These are phyloP conservation scores for Nicotiana tabacum DNA, from an alignment of 257 asterid species.

Conservation along the genomic window DNA sequence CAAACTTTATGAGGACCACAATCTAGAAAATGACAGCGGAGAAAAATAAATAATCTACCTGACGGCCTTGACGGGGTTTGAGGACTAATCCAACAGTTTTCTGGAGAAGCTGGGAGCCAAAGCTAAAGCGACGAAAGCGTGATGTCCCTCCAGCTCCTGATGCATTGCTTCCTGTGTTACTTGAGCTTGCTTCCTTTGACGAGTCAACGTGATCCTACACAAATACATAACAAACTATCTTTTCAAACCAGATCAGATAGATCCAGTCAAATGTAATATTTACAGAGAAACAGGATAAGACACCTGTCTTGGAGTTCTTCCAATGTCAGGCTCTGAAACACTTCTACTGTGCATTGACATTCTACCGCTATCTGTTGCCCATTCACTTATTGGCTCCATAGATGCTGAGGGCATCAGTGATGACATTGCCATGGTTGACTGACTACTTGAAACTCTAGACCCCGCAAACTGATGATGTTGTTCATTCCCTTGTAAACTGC, in stretches of 20 bases:
- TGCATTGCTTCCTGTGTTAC: conserved; percentile 42
- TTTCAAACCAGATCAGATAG: not conserved
- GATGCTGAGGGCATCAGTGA: conserved; percentile 81
- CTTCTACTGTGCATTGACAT: conserved; percentile 73
- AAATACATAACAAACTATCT: not conserved
- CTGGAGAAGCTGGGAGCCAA: conserved; percentile 38
- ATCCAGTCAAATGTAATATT: not conserved
- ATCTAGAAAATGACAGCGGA: not conserved
- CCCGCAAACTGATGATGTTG: conserved; percentile 43
- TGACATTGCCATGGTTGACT: conserved; percentile 93
- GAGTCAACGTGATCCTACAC: conserved; percentile 61
- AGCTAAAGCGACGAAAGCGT: conserved; percentile 17
- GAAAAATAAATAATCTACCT: conserved; percentile 20
- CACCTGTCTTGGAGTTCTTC: conserved; percentile 95
- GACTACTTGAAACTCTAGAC: conserved; percentile 77
- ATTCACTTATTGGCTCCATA: conserved; percentile 56
- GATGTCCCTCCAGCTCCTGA: conserved; percentile 28
- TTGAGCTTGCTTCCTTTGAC: conserved; percentile 55
- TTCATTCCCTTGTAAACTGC: conserved; percentile 39
- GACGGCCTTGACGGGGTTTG: conserved; percentile 37
- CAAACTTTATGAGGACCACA: not conserved
- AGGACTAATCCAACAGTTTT: conserved; percentile 41
- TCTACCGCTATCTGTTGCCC: conserved; percentile 49
- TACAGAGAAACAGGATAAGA: conserved; percentile 15
- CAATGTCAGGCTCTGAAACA: conserved; percentile 95